Base-by-base conservation (phyloP, 2,329 filamentous ascomycete species). In the Keithomyces neogunnii region DNA sequence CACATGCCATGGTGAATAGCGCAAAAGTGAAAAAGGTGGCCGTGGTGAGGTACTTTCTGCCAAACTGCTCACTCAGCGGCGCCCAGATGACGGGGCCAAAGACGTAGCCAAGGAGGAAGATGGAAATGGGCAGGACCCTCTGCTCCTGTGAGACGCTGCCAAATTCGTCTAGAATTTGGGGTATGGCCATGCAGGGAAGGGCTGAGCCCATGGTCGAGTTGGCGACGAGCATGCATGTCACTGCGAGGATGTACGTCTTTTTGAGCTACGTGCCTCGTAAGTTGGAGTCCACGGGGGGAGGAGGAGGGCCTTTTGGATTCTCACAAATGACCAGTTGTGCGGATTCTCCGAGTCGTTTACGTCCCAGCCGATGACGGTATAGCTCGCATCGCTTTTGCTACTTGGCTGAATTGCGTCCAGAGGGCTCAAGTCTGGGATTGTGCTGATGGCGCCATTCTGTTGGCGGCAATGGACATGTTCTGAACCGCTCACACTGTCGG, bases 131-230 rank as follows among this genome's bases (percentile, higher is more conserved):
- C 1, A 86, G 60, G 4, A 79, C 73, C 45, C 60, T 60, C 50
- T 78, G 72, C n/a, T 64, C 61, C 38, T 69, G 56, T 3, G 72
- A 73, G 0, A 74, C 75, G 54, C 85, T 66, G 48, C 72, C 61
- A 67, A 84, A 88, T 57, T 84, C 72, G 3, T 67, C 61, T 3
- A 74, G 69, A 45, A 87, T 84, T 45, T 73, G 75, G 2, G 76
- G 72, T 3, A 82, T 74, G 9, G 80, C 80, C 63, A 84, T 84
- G 50, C 81, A 80, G 1, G 84, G 81, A 5, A 88, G 70, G 0
- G 82, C 74, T 43, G 78, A 84, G 2, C 79, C 80, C 66, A 88
- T 79, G 6, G 84, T 88, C 32, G 77, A 82, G 63, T 88, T 88
- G 62, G 85, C 71, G 45, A 87, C 82, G 50, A 77, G 73, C 55